Evolutionary conservation across 257 asterid species (phyloP), one percentile per base, ranked within the genome.

Genomic region (Mentha longifolia): DNA sequence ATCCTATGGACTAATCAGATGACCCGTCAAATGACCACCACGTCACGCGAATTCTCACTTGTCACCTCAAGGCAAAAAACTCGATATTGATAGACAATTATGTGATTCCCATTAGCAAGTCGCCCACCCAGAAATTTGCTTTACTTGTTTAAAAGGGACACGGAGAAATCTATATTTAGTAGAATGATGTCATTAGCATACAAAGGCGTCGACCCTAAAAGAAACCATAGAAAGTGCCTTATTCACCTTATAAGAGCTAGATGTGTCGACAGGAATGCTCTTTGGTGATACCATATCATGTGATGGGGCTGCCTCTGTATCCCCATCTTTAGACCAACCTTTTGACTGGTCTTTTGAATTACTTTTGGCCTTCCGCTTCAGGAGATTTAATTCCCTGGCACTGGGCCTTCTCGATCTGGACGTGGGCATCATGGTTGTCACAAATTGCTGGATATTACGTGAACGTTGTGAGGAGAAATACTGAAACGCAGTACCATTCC

Each of bases 301-400:
- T 72, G 97, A 60, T 58, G 84, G 89, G 52, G 87, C 75, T 52
- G 74, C 81, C 65, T 95, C 99, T 70, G 86, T 67, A 73, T 85
- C 92, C 69, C 85, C 97, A 74, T 92, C 96, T 82, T 88, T 92
- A 4, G 91, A 54, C 94, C 98, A 90, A 39, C 87, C 92, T 72
- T 92, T 95, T 39, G 90, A 68, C 74, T 90, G 99, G 76, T 95
- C 99, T 81, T 95, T 95, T 16, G 91, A 89, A 76, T 71, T 85
- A 81, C 70, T 84, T 83, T 89, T 95, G 35, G 99, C 99, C 84
- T 92, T 92, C 49, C 99, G 88, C 78, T 95, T 95, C 80, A 95
- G 77, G 75, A 95, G 91, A 87, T 95, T 95, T 72, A 95, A 79
- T 78, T 95, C 99, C 81, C 99, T 85, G 50, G 99, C 98, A 89